Conservation (phyloP, 2,329 filamentous ascomycete species). For the Trichoderma oligosporum region DNA sequence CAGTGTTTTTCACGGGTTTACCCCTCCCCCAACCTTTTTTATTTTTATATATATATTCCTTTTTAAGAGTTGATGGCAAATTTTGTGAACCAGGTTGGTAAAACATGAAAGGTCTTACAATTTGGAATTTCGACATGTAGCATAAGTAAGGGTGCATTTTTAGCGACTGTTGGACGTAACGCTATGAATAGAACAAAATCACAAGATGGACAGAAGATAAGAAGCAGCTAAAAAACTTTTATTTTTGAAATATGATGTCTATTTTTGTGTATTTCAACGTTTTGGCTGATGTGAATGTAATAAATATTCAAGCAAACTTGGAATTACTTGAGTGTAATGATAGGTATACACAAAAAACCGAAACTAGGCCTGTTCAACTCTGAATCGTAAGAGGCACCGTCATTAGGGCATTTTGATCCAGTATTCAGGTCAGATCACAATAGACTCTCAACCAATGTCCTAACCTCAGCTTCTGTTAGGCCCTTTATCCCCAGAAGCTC, state of each 20-base stretch:
- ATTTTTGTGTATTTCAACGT: neutral
- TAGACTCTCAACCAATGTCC: neutral
- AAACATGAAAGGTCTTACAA: neutral
- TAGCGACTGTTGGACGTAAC: neutral
- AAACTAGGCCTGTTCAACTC: too few relatives aligned
- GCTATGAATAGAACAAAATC: conserved; percentile 13
- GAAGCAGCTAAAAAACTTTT: neutral
- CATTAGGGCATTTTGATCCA: neutral
- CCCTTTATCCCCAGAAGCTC: neutral
- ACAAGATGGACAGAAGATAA: neutral
- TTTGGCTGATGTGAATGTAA: too few relatives aligned
- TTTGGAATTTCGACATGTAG: conserved; percentile 7
- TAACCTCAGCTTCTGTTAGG: neutral
- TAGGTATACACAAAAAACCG: too few relatives aligned
- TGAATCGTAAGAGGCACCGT: conserved; percentile 4
- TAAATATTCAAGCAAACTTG: too few relatives aligned
- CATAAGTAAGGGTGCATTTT: conserved; percentile 3
- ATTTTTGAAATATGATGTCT: neutral
- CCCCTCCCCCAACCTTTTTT: too few relatives aligned
- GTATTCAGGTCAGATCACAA: neutral
- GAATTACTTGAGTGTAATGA: too few relatives aligned
- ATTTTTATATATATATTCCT: neutral
- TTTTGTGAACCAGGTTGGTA: neutral
- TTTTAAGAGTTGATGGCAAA: neutral
- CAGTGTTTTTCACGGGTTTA: too few relatives aligned